These are phyloP conservation scores for Solanum lycopersicoides DNA, from an alignment of 257 asterid species.

Conservation along the genomic window DNA sequence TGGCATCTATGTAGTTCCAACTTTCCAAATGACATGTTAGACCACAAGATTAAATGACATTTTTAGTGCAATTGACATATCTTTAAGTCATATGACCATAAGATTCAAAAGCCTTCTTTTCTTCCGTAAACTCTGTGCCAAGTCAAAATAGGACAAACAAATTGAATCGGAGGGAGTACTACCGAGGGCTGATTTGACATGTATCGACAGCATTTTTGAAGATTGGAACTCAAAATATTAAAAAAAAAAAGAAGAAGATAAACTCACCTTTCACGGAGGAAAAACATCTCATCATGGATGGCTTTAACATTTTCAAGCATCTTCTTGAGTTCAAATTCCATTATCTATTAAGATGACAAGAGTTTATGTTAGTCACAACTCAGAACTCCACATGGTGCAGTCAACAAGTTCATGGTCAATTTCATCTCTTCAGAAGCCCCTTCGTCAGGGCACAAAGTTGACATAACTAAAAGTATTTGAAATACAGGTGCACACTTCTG, in stretches of 20 bases:
- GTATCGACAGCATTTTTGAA: neutral
- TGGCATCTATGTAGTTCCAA: neutral
- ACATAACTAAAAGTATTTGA: neutral
- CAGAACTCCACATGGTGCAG: neutral
- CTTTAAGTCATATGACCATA: neutral
- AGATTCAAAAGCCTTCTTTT: neutral
- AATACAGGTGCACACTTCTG: neutral
- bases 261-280: conserved; percentile 67
- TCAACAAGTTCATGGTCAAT: neutral
- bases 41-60: neutral
- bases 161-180: neutral
- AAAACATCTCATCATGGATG: conserved; percentile 79
- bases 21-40: neutral
- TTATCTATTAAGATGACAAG: conserved; percentile 22
- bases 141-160: neutral
- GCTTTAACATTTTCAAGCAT: conserved; percentile 55
- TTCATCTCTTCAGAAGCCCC: neutral
- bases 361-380: neutral
- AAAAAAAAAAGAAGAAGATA: neutral
- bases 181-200: neutral
- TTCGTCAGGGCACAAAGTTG: neutral
- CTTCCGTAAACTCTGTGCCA: neutral
- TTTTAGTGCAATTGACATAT: neutral
- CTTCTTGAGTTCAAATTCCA: conserved; percentile 76
- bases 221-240: neutral